A percentile compares a stretch with the other conserved stretches of the same genome.
These are phyloP conservation scores for Ophiosphaerella narmari DNA, from an alignment of 2,329 filamentous ascomycete genomes.

Conservation along the genomic window DNA sequence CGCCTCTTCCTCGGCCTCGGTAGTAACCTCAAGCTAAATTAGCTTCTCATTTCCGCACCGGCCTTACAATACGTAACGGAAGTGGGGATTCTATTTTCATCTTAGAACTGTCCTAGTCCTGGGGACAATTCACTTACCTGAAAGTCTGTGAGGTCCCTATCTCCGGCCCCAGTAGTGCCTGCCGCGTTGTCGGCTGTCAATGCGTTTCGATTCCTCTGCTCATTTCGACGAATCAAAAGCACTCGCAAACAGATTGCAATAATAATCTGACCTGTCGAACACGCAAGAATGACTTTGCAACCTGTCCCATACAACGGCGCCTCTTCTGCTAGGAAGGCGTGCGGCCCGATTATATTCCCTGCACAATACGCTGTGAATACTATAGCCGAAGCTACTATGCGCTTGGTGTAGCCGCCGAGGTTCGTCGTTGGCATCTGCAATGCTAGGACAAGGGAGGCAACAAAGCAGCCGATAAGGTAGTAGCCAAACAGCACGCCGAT, in stretches of 20 bases:
- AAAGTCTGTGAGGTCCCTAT: too few species aligned
- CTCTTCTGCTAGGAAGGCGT: constrained; percentile 53
- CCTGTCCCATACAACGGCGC: constrained; percentile 58
- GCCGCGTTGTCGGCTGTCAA: too few species aligned
- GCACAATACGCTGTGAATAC: constrained; percentile 54
- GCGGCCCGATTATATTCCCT: constrained; percentile 53
- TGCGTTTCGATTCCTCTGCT: too few species aligned
- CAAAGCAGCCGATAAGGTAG: constrained; percentile 56
- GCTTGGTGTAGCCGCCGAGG: constrained; percentile 41
- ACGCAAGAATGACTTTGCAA: constrained; percentile 57
- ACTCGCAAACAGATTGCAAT: constrained; percentile 27
- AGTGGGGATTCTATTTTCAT: too few species aligned
- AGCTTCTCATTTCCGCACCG: too few species aligned
- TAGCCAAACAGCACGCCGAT: constrained; percentile 58
- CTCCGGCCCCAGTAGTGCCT: too few species aligned
- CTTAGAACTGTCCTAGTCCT: too few species aligned
- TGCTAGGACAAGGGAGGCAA: constrained; percentile 58
- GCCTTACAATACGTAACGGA: too few species aligned
- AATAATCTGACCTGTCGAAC: constrained; percentile 50
- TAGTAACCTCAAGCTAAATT: too few species aligned
- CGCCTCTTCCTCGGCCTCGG: too few species aligned
- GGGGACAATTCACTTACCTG: too few species aligned
- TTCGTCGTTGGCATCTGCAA: constrained; percentile 59
- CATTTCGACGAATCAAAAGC: background rate
- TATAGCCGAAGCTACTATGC: constrained; percentile 52